Evolutionary conservation across 2,329 filamentous ascomycete species (phyloP).

Genomic region (Lecanicillium sp.): DNA sequence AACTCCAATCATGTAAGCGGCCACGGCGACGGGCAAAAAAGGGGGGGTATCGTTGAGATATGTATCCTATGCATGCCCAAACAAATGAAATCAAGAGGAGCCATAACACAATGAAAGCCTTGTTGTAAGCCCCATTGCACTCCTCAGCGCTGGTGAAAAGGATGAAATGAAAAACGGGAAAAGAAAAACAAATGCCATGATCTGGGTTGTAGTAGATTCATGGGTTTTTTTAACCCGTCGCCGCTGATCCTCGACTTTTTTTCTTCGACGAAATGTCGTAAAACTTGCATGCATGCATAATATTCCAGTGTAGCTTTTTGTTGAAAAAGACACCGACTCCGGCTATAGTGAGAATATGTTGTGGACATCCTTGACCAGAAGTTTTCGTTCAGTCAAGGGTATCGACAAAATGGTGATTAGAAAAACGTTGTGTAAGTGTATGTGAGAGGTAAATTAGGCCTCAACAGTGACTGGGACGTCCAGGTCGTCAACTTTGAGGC

Average conservation of each 20-base stretch:
- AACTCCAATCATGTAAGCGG: conserved; percentile 10
- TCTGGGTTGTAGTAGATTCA: conserved; percentile 2
- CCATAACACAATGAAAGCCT: not conserved
- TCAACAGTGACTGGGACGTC: conserved; percentile 29
- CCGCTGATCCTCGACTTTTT: conserved; percentile 7
- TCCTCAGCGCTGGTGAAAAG: not conserved
- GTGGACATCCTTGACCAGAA: too few species aligned
- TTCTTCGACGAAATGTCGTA: conserved; percentile 2
- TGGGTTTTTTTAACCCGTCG: conserved; percentile 8
- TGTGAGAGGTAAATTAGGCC: conserved; percentile 15
- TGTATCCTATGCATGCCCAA: conserved; percentile 11
- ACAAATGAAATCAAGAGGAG: conserved; percentile 2
- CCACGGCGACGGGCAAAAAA: conserved; percentile 8
- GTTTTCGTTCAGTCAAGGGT: too few species aligned
- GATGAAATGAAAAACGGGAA: not conserved
- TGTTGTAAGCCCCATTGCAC: not conserved
- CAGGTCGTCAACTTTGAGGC: conserved; percentile 60
- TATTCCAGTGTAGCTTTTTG: conserved; percentile 30
- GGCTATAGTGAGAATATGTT: too few species aligned
- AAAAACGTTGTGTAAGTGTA: too few species aligned
- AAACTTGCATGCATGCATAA: conserved; percentile 10
- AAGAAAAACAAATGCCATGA: conserved; percentile 7
- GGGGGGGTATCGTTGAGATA: conserved; percentile 12
- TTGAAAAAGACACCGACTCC: conserved; percentile 30
- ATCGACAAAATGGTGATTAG: too few species aligned